These are phyloP conservation scores for Solanum hybrid DNA, from an alignment of 305 asterid genomes.

Conservation along the genomic window DNA sequence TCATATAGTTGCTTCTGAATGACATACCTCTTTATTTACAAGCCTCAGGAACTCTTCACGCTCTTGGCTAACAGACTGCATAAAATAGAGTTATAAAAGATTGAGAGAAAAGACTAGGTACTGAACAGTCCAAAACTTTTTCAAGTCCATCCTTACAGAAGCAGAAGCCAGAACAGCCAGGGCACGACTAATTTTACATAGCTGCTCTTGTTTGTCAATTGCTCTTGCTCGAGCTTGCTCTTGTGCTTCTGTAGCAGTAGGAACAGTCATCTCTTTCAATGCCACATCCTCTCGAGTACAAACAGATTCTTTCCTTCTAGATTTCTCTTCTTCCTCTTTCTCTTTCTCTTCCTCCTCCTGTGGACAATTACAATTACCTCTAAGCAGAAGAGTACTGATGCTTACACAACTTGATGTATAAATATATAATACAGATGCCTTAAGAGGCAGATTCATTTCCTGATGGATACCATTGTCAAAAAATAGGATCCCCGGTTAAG, in stretches of 20 bases:
- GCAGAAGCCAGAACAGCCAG: slow-evolving; percentile 82
- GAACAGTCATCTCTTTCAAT: slow-evolving; percentile 48
- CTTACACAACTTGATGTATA: not conserved
- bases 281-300: slow-evolving; percentile 52
- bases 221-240: slow-evolving; percentile 72
- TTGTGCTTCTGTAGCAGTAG: slow-evolving; percentile 65
- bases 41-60: slow-evolving; percentile 81
- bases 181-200: slow-evolving; percentile 76
- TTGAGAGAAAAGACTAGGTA: not conserved
- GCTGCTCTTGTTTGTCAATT: slow-evolving; percentile 65
- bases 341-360: slow-evolving; percentile 84
- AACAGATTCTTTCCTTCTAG: slow-evolving; percentile 33
- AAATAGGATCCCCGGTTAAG: not conserved
- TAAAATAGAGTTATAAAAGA: slow-evolving; percentile 8
- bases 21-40: slow-evolving; percentile 74
- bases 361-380: not conserved
- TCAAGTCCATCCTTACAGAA: slow-evolving; percentile 36
- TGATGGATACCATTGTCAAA: not conserved
- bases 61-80: slow-evolving; percentile 86
- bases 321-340: slow-evolving; percentile 42
- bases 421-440: slow-evolving; percentile 4
- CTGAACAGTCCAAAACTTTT: slow-evolving; percentile 7
- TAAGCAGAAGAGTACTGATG: not conserved
- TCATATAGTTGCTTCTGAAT: not conserved
- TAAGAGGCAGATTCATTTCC: slow-evolving; percentile 6